Evolutionary conservation across 2,329 filamentous ascomycete genomes (phyloP).

Genomic region (Aspergillus ruber): DNA sequence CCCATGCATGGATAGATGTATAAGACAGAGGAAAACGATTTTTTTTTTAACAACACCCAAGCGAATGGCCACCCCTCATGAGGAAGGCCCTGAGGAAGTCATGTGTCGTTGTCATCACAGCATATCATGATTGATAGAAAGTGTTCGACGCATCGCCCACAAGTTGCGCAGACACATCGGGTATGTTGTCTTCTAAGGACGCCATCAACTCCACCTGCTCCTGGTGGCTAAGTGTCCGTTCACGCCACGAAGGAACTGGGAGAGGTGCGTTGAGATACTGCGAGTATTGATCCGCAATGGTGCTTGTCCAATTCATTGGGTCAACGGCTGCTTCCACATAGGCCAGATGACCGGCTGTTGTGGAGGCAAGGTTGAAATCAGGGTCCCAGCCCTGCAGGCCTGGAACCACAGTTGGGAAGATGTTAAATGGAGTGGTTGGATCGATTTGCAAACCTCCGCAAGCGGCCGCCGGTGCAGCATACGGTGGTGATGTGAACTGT

Average conservation of each 20-base stretch:
- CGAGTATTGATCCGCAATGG: constrained; percentile 42
- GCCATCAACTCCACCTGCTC: constrained; percentile 81
- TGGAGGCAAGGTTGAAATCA: constrained; percentile 32
- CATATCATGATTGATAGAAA: constrained; percentile 33
- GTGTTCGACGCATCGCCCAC: constrained; percentile 32
- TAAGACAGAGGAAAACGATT: no score
- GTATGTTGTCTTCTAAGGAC: constrained; percentile 58
- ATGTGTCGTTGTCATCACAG: not conserved
- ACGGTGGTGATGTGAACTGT: constrained; percentile 17
- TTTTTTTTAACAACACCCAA: not conserved
- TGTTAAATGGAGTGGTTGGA: constrained; percentile 33
- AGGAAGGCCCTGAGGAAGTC: not conserved
- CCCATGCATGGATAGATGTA: not conserved
- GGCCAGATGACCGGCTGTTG: constrained; percentile 29
- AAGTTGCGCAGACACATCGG: constrained; percentile 37
- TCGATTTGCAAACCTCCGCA: constrained; percentile 27
- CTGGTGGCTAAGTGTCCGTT: constrained; percentile 66
- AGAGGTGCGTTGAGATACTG: constrained; percentile 43
- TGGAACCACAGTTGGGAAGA: constrained; percentile 34
- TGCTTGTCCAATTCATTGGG: constrained; percentile 38
- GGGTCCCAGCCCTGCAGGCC: constrained; percentile 39
- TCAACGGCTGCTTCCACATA: constrained; percentile 29
- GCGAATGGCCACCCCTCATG: not conserved
- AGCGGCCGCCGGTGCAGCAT: constrained; percentile 13
- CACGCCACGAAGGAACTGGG: constrained; percentile 44